Percentiles rank a stretch among this genome's conserved stretches.
Evolutionary conservation across 345 rosid genomes (phyloP).

Genomic region (Pistacia vera): DNA sequence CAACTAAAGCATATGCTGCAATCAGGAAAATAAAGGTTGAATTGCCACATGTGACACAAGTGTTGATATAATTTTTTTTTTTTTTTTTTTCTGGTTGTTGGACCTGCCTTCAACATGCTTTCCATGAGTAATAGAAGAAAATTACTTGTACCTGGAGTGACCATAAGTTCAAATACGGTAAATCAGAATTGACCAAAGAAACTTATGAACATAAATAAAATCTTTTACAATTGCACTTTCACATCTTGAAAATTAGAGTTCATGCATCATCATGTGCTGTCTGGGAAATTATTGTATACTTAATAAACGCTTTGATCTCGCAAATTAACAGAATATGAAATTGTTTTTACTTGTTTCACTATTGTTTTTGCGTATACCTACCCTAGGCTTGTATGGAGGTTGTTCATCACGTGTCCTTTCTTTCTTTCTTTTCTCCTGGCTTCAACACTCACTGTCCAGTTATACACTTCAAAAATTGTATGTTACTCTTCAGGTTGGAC

Average conservation of each 20-base stretch:
- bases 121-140: background rate
- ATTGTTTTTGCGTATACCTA: conserved; percentile 73
- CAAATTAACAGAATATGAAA: background rate
- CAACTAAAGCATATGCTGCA: conserved; percentile 71
- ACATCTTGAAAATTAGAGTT: background rate
- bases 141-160: background rate
- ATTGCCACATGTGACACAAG: background rate
- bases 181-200: background rate
- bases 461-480: background rate
- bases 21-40: conserved; percentile 79
- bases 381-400: conserved; percentile 98
- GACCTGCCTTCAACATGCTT: background rate
- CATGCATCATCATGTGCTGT: conserved; percentile 1
- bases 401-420: background rate
- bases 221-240: background rate
- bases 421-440: background rate
- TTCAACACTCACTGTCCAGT: background rate
- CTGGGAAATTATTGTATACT: background rate
- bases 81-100: background rate
- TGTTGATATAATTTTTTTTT: background rate
- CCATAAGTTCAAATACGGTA: background rate
- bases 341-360: conserved; percentile 10
- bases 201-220: background rate
- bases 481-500: conserved; percentile 2
- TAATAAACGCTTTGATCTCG: conserved; percentile 5